Evolutionary conservation across 225 moss, liverwort and hornwort species (phyloP).

Genomic region (Physcomitrium patens): DNA sequence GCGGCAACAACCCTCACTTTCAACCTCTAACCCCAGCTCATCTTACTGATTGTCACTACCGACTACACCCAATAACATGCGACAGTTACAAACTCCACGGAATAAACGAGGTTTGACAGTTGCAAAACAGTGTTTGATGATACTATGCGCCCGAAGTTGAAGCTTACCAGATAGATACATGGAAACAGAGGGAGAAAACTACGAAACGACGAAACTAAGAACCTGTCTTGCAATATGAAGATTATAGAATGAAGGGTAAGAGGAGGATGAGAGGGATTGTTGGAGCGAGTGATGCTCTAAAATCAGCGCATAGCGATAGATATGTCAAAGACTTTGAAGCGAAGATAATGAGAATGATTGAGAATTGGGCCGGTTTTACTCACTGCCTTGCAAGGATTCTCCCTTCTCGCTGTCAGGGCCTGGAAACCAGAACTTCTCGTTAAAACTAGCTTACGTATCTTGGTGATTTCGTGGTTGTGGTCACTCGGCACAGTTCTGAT

Average conservation of each 20-base stretch:
- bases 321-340: not conserved
- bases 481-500: too few relatives aligned
- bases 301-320: conserved; percentile 22
- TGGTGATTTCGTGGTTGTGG: too few relatives aligned
- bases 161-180: conserved; percentile 19
- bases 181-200: conserved; percentile 14
- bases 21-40: not conserved
- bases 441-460: too few relatives aligned
- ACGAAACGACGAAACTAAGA: conserved; percentile 22
- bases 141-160: conserved; percentile 9
- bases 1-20: not conserved
- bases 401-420: too few relatives aligned
- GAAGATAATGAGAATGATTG: not conserved
- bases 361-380: too few relatives aligned
- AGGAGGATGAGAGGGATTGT: conserved; percentile 18
- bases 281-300: not conserved
- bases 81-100: not conserved
- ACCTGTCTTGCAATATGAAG: conserved; percentile 33
- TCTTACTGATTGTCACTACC: too few relatives aligned
- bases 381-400: too few relatives aligned
- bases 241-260: conserved; percentile 21
- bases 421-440: too few relatives aligned
- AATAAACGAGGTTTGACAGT: not conserved
- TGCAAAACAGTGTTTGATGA: not conserved
- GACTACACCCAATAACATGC: not conserved